These are phyloP conservation scores for Leccinum fuscescens DNA, from an alignment of 1,284 basidiomycete species.

Conservation along the genomic window DNA sequence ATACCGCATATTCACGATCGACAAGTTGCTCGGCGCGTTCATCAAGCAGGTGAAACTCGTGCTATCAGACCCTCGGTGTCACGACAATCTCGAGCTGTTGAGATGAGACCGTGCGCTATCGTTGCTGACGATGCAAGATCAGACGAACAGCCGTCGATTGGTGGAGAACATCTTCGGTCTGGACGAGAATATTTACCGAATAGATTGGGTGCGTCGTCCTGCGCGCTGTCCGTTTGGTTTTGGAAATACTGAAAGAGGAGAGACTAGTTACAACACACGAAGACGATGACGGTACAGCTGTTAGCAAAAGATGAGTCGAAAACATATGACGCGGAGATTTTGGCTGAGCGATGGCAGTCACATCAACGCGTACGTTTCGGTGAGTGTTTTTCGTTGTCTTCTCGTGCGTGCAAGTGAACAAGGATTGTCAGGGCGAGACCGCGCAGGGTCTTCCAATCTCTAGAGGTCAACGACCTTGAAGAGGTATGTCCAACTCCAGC, in stretches of 20 bases:
- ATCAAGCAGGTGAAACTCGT: slow-evolving; percentile 87
- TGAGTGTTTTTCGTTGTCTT: slow-evolving; percentile 38
- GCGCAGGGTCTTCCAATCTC: slow-evolving; percentile 50
- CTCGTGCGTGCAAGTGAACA: background rate
- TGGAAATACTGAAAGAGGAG: slow-evolving; percentile 9
- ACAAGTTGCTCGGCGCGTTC: slow-evolving; percentile 85
- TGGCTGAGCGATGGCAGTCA: slow-evolving; percentile 87
- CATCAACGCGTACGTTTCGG: slow-evolving; percentile 84
- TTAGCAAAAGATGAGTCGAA: slow-evolving; percentile 88
- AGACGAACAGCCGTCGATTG: slow-evolving; percentile 80
- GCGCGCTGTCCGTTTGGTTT: background rate
- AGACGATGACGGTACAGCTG: slow-evolving; percentile 80
- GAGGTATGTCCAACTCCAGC: slow-evolving; percentile 46
- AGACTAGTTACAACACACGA: slow-evolving; percentile 63
- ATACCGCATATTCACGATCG: slow-evolving; percentile 90
- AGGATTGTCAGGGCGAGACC: slow-evolving; percentile 43
- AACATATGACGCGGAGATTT: slow-evolving; percentile 81
- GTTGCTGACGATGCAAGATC: slow-evolving; percentile 73
- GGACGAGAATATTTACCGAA: slow-evolving; percentile 90
- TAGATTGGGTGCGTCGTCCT: slow-evolving; percentile 77
- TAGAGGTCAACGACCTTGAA: slow-evolving; percentile 68
- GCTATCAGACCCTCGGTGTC: slow-evolving; percentile 77
- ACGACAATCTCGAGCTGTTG: slow-evolving; percentile 74
- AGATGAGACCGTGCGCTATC: slow-evolving; percentile 72
- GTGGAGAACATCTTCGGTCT: slow-evolving; percentile 82